Percentiles rank a stretch among this genome's conserved stretches.
phyloP scores from a whole-genome alignment of 108 stramenopile species.

The Discostella stelligeroides region DNA sequence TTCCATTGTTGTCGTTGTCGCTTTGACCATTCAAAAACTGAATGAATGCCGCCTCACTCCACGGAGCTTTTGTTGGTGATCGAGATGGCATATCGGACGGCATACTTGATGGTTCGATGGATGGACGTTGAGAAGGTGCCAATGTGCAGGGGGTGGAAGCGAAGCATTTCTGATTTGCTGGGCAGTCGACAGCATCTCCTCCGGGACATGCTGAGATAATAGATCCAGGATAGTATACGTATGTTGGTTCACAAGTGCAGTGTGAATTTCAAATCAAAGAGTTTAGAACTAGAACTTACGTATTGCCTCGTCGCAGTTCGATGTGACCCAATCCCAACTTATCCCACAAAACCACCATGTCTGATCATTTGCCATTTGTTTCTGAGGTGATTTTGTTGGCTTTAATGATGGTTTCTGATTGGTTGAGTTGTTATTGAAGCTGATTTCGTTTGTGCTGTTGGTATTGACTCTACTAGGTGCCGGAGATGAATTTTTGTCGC shows the following conservation, averaged over 20 bases:
- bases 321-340: constrained; percentile 28
- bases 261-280: too few relatives aligned
- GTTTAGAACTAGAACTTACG: too few relatives aligned
- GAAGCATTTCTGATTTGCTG: constrained; percentile 24
- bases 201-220: constrained; percentile 27
- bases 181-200: constrained; percentile 26
- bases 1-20: not conserved
- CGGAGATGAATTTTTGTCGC: not conserved
- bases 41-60: constrained; percentile 25
- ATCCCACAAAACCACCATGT: constrained; percentile 32
- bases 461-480: not conserved
- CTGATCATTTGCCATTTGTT: constrained; percentile 10
- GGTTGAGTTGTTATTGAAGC: not conserved
- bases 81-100: constrained; percentile 15
- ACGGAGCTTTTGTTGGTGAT: constrained; percentile 20
- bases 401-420: not conserved
- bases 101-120: not conserved
- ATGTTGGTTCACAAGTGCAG: too few relatives aligned
- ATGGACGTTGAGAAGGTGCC: constrained; percentile 18
- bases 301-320: constrained; percentile 20
- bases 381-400: not conserved
- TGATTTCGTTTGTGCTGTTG: constrained; percentile 5
- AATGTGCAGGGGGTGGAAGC: constrained; percentile 33
- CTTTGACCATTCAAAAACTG: constrained; percentile 23
- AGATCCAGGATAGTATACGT: too few relatives aligned